Conservation (phyloP, 805 yeast species). For the Myxozyma neotropica region DNA sequence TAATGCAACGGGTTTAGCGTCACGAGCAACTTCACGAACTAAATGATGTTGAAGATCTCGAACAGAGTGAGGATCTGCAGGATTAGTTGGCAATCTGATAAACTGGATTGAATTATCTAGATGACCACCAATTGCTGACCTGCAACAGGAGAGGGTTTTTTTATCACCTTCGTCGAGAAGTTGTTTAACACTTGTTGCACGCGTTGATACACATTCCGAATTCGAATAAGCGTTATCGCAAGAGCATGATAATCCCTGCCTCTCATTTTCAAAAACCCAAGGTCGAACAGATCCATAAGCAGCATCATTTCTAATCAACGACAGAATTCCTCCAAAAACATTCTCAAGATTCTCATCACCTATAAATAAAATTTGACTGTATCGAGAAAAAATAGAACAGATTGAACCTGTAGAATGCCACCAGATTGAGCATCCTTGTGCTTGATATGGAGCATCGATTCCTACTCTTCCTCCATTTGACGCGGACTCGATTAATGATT, state of each 20-base stretch:
- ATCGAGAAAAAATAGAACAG: slow-evolving; percentile 21
- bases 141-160: background rate
- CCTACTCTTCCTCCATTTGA: slow-evolving; percentile 30
- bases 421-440: slow-evolving; percentile 22
- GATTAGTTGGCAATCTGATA: background rate
- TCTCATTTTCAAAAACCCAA: slow-evolving; percentile 5
- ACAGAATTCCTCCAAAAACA: slow-evolving; percentile 16
- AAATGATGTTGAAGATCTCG: background rate
- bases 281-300: slow-evolving; percentile 16
- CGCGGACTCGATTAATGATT: slow-evolving; percentile 15
- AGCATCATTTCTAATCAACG: slow-evolving; percentile 21
- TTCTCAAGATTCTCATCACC: slow-evolving; percentile 27
- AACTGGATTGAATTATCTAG: background rate
- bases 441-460: slow-evolving; percentile 23
- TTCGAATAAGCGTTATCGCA: slow-evolving; percentile 17
- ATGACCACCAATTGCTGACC: background rate
- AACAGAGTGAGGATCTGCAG: background rate
- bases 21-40: background rate
- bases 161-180: background rate
- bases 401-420: slow-evolving; percentile 22
- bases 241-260: slow-evolving; percentile 1
- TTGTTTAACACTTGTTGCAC: slow-evolving; percentile 1
- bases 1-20: slow-evolving; percentile 19
- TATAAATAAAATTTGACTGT: slow-evolving; percentile 10
- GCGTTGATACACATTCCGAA: background rate